Evolutionary conservation across 2,329 filamentous ascomycete species (phyloP).

Genomic region (Cladobotryum protrusum): DNA sequence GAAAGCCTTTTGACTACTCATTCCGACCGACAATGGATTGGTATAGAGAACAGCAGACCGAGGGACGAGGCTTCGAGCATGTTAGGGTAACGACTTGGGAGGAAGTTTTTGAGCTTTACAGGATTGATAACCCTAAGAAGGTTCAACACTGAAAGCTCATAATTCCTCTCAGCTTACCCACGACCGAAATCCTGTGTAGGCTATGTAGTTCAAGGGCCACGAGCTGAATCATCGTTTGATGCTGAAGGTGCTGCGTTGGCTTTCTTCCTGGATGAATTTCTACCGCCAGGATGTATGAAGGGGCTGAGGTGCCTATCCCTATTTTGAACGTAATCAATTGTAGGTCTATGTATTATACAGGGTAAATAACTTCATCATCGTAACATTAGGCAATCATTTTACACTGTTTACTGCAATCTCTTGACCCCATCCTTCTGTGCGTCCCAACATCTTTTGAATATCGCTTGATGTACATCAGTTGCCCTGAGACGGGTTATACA

Average conservation of each 20-base stretch:
- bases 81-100: constrained; percentile 41
- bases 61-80: constrained; percentile 45
- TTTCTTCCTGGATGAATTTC: too few relatives aligned
- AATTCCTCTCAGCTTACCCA: too few relatives aligned
- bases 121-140: constrained; percentile 19
- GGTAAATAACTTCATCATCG: not conserved
- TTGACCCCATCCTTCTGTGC: not conserved
- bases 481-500: too few relatives aligned
- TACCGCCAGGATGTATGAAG: too few relatives aligned
- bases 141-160: not conserved
- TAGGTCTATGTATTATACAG: not conserved
- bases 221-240: too few relatives aligned
- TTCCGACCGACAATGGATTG: constrained; percentile 45
- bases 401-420: not conserved
- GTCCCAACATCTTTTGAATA: not conserved
- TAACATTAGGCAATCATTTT: not conserved
- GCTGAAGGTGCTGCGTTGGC: too few relatives aligned
- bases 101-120: constrained; percentile 28
- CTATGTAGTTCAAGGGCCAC: too few relatives aligned
- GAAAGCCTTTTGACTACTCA: constrained; percentile 24
- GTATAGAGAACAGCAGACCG: constrained; percentile 42
- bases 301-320: too few relatives aligned
- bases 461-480: not conserved
- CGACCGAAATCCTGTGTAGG: too few relatives aligned
- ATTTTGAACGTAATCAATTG: not conserved